Conservation (phyloP, 2,329 filamentous ascomycete genomes). For the Calonectria pseudoturangicola region DNA sequence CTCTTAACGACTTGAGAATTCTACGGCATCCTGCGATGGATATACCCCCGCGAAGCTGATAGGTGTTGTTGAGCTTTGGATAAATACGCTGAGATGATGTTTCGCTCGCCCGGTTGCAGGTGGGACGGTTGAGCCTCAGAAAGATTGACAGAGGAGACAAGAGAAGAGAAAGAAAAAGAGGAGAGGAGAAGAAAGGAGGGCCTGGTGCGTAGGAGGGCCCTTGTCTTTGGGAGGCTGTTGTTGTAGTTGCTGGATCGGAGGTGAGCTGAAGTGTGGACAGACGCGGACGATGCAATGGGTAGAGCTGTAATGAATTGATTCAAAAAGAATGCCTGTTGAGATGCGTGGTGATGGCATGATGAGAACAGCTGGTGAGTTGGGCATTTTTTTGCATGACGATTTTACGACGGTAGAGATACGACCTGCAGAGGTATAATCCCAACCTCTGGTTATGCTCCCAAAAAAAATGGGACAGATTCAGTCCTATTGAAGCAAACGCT, state of each 20-base stretch:
- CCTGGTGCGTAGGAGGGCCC: constrained; percentile 41
- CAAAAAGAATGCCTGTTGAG: constrained; percentile 50
- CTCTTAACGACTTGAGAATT: constrained; percentile 61
- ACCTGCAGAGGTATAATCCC: no score
- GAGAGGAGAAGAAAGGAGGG: constrained; percentile 37
- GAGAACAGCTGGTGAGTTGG: constrained; percentile 34
- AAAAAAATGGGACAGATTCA: no score
- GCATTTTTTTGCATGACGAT: neutral
- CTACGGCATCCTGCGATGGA: constrained; percentile 64
- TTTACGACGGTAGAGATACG: neutral
- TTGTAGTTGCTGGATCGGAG: constrained; percentile 53
- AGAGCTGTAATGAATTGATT: constrained; percentile 59
- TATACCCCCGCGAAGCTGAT: constrained; percentile 64
- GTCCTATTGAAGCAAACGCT: no score
- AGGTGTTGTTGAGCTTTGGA: constrained; percentile 61
- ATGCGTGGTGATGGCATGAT: constrained; percentile 45
- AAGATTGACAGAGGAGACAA: constrained; percentile 48
- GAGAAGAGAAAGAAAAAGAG: constrained; percentile 43
- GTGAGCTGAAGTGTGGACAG: constrained; percentile 54
- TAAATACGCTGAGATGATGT: constrained; percentile 53
- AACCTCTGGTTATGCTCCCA: no score
- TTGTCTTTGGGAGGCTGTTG: constrained; percentile 46
- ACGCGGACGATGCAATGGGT: constrained; percentile 55
- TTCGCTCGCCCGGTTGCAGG: constrained; percentile 43
- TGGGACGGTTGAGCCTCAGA: constrained; percentile 51